These are phyloP conservation scores for Naganishia onofrii DNA, from an alignment of 768 basidiomycete species.

Conservation along the genomic window DNA sequence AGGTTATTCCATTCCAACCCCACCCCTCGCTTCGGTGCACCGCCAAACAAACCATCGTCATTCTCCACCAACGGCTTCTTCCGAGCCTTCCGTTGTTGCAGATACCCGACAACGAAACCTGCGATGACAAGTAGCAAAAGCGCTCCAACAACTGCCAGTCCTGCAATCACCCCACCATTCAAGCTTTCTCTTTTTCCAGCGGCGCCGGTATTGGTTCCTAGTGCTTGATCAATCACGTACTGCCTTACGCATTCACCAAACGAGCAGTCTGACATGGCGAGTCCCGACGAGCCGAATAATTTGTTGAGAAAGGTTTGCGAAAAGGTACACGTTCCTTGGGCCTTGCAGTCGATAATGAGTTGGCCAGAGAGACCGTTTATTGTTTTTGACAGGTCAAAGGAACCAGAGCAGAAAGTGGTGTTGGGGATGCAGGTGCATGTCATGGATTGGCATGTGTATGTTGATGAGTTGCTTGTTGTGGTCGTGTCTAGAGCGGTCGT, in stretches of 20 bases:
- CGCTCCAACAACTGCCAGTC: conserved; percentile 76
- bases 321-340: conserved; percentile 67
- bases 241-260: conserved; percentile 90
- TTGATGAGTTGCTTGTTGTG: conserved; percentile 52
- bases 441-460: conserved; percentile 73
- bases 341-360: conserved; percentile 66
- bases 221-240: conserved; percentile 65
- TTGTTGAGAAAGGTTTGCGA: conserved; percentile 65
- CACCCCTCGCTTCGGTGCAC: conserved; percentile 57
- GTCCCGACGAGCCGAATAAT: conserved; percentile 71
- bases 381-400: conserved; percentile 59
- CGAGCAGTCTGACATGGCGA: conserved; percentile 68
- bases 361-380: conserved; percentile 68
- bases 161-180: conserved; percentile 81
- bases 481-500: conserved; percentile 48
- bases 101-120: conserved; percentile 63
- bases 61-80: conserved; percentile 34
- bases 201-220: conserved; percentile 42
- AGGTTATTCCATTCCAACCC: conserved; percentile 68
- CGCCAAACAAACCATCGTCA: conserved; percentile 48
- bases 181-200: conserved; percentile 56
- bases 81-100: conserved; percentile 16
- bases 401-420: conserved; percentile 71
- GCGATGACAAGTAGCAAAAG: conserved; percentile 62
- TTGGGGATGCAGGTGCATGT: conserved; percentile 68